A percentile compares a stretch with the other conserved stretches of the same genome.
Evolutionary conservation across 2,329 filamentous ascomycete genomes (phyloP).

Genomic region (Colletotrichum liaoningense): DNA sequence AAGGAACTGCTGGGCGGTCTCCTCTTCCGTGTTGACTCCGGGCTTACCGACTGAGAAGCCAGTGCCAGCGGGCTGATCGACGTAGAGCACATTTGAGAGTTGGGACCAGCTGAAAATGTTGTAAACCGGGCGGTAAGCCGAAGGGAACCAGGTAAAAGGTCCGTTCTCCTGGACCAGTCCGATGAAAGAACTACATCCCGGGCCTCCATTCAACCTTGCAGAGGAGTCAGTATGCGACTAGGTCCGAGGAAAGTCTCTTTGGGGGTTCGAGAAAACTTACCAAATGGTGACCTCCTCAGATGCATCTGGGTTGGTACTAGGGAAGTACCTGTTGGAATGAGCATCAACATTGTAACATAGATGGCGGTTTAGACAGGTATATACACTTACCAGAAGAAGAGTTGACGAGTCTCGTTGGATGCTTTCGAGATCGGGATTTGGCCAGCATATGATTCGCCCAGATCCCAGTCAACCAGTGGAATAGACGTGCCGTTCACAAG

Average conservation of each 20-base stretch:
- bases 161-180: conserved; percentile 83
- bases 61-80: conserved; percentile 40
- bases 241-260: too few relatives aligned
- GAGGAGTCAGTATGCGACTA: neutral
- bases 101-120: conserved; percentile 54
- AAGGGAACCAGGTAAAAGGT: conserved; percentile 76
- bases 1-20: conserved; percentile 76
- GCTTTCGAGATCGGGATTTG: conserved; percentile 66
- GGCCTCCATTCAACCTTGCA: conserved; percentile 46
- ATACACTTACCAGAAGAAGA: conserved; percentile 78
- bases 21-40: conserved; percentile 74
- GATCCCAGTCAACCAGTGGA: conserved; percentile 78
- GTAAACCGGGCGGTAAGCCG: conserved; percentile 71
- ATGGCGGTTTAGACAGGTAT: conserved; percentile 43
- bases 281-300: conserved; percentile 71
- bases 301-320: conserved; percentile 64
- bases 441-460: conserved; percentile 75
- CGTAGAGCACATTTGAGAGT: conserved; percentile 51
- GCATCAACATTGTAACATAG: too few relatives aligned
- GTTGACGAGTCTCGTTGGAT: conserved; percentile 57
- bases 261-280: conserved; percentile 41
- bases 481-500: conserved; percentile 72
- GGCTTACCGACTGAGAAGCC: conserved; percentile 64
- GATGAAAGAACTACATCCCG: conserved; percentile 70
- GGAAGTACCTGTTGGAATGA: conserved; percentile 46